phyloP scores from a whole-genome alignment of 2,329 filamentous ascomycete species.

The Pestalotiopsis sp. region DNA sequence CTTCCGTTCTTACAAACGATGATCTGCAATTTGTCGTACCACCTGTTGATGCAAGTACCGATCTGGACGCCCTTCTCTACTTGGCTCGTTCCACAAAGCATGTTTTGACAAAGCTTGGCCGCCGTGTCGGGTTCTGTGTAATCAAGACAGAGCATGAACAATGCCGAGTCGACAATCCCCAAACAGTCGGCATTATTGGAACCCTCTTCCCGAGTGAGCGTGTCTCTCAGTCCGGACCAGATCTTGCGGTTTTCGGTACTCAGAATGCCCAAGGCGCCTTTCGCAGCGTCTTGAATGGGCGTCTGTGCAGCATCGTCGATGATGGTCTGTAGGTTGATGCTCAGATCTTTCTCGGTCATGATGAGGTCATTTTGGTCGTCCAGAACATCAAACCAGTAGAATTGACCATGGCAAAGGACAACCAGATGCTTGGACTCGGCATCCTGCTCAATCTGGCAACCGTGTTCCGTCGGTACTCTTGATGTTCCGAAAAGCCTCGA shows the following conservation, averaged over 20 bases:
- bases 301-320: slow-evolving; percentile 88
- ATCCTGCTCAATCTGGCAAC: slow-evolving; percentile 95
- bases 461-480: slow-evolving; percentile 88
- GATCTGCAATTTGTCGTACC: slow-evolving; percentile 99
- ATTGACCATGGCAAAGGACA: slow-evolving; percentile 90
- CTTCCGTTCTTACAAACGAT: slow-evolving; percentile 99
- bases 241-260: slow-evolving; percentile 96
- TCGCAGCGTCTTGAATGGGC: slow-evolving; percentile 93
- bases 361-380: slow-evolving; percentile 94
- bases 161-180: slow-evolving; percentile 90
- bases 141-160: slow-evolving; percentile 92
- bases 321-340: slow-evolving; percentile 88
- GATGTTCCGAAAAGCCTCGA: slow-evolving; percentile 94
- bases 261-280: slow-evolving; percentile 87
- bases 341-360: slow-evolving; percentile 94
- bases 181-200: slow-evolving; percentile 97
- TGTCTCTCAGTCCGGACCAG: slow-evolving; percentile 89
- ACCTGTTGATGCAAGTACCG: slow-evolving; percentile 95
- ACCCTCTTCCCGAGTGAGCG: slow-evolving; percentile 80
- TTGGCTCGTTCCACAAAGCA: slow-evolving; percentile 94
- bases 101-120: slow-evolving; percentile 91
- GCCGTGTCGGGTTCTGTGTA: slow-evolving; percentile 83
- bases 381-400: slow-evolving; percentile 98
- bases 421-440: slow-evolving; percentile 91
- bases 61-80: slow-evolving; percentile 94